Evolutionary conservation across 1,139 yeast genomes (phyloP).

Genomic region (Meyerozyma athensensis): DNA sequence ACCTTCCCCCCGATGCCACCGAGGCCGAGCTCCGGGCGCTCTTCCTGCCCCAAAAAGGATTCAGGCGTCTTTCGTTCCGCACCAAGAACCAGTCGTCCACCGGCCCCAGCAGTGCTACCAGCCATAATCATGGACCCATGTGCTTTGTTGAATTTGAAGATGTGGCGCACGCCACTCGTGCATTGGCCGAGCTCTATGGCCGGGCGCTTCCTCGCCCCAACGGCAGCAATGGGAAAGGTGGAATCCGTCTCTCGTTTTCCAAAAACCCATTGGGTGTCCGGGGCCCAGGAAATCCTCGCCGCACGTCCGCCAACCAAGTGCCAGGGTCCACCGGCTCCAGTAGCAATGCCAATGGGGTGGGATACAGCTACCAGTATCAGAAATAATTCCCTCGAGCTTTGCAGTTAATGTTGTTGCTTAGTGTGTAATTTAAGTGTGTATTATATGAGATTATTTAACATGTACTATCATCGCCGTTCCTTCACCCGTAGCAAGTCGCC

Average conservation of each 20-base stretch:
- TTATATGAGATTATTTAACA: not conserved
- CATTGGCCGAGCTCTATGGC: conserved; percentile 90
- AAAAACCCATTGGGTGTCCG: conserved; percentile 96
- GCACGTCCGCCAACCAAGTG: conserved; percentile 35
- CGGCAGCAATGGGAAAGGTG: conserved; percentile 80
- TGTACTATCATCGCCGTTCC: conserved; percentile 3
- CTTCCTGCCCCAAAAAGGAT: conserved; percentile 87
- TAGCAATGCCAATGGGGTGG: conserved; percentile 2
- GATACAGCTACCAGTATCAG: conserved; percentile 10
- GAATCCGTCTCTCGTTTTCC: conserved; percentile 87
- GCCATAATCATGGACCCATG: conserved; percentile 89
- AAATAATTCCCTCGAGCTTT: conserved; percentile 1
- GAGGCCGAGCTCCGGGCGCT: conserved; percentile 87
- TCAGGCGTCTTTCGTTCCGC: conserved; percentile 85
- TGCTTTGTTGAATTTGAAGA: conserved; percentile 98
- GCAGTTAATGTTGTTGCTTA: conserved; percentile 3
- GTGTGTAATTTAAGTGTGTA: conserved; percentile 8
- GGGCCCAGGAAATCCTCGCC: conserved; percentile 53
- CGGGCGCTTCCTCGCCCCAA: conserved; percentile 68
- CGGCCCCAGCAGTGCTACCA: conserved; percentile 20
- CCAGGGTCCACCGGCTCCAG: conserved; percentile 6
- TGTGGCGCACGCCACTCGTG: conserved; percentile 88
- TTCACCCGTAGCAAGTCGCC: conserved; percentile 26
- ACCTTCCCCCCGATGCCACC: conserved; percentile 94
- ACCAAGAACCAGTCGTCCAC: conserved; percentile 51